Evolutionary conservation across 805 yeast species (phyloP).

Genomic region (Kazachstania taianensis): DNA sequence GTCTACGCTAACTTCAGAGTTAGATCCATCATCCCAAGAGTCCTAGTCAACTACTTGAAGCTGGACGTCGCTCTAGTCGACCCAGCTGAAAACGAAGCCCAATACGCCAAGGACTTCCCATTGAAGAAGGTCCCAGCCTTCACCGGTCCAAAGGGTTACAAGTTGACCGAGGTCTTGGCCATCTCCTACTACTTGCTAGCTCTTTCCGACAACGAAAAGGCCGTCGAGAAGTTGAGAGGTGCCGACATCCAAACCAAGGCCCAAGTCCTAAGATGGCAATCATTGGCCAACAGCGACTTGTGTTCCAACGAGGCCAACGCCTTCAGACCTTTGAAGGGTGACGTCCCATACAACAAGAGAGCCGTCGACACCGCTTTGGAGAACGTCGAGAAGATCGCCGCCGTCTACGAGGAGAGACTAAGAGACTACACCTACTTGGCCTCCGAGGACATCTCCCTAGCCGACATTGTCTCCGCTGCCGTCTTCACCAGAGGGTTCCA

Average conservation of each 20-base stretch:
- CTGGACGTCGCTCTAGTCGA: slow-evolving; percentile 45
- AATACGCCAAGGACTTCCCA: slow-evolving; percentile 48
- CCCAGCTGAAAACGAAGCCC: slow-evolving; percentile 28
- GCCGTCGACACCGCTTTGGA: slow-evolving; percentile 38
- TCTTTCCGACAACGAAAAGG: slow-evolving; percentile 29
- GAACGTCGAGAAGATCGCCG: slow-evolving; percentile 32
- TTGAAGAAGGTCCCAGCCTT: slow-evolving; percentile 58
- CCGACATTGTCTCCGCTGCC: slow-evolving; percentile 52
- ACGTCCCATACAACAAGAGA: slow-evolving; percentile 68
- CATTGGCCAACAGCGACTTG: slow-evolving; percentile 63
- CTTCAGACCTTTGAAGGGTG: slow-evolving; percentile 55
- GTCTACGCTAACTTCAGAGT: slow-evolving; percentile 39
- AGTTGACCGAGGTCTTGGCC: slow-evolving; percentile 62
- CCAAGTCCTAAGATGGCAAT: slow-evolving; percentile 61
- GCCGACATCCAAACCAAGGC: slow-evolving; percentile 22
- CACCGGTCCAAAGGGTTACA: slow-evolving; percentile 60
- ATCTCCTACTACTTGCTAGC: slow-evolving; percentile 41
- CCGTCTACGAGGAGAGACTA: slow-evolving; percentile 47
- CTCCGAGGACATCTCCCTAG: slow-evolving; percentile 55
- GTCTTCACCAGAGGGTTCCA: slow-evolving; percentile 45
- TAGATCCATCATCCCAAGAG: slow-evolving; percentile 36
- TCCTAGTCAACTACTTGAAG: slow-evolving; percentile 47
- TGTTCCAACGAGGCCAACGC: slow-evolving; percentile 37
- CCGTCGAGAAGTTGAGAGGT: slow-evolving; percentile 46
- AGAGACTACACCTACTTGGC: slow-evolving; percentile 55